phyloP scores from a whole-genome alignment of 768 basidiomycete species.

The Amanita rimosa region DNA sequence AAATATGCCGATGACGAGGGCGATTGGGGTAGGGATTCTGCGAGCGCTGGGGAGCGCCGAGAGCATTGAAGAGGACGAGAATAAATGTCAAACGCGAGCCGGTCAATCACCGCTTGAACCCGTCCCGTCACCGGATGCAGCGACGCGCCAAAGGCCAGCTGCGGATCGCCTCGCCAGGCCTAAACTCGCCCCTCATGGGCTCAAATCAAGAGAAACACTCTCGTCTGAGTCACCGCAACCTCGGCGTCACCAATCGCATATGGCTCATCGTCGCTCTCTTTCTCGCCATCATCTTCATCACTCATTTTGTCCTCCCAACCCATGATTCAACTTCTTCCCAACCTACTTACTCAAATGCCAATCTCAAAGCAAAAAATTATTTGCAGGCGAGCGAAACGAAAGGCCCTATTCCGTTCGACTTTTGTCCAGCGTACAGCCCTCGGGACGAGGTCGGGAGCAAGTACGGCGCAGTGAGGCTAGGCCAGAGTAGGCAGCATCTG shows the following conservation, averaged over 20 bases:
- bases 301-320: slow-evolving; percentile 41
- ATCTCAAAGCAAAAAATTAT: slow-evolving; percentile 70
- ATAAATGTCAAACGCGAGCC: not conserved
- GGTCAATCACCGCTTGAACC: not conserved
- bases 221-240: slow-evolving; percentile 40
- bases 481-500: slow-evolving; percentile 63
- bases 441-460: slow-evolving; percentile 69
- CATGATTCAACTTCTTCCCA: slow-evolving; percentile 14
- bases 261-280: slow-evolving; percentile 51
- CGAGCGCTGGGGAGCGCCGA: slow-evolving; percentile 19
- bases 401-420: slow-evolving; percentile 63
- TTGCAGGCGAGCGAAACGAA: slow-evolving; percentile 43
- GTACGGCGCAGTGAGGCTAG: slow-evolving; percentile 65
- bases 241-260: slow-evolving; percentile 62
- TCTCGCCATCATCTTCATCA: slow-evolving; percentile 40
- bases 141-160: slow-evolving; percentile 2
- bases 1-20: slow-evolving; percentile 49
- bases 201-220: slow-evolving; percentile 39
- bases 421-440: slow-evolving; percentile 84
- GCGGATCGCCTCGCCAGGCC: slow-evolving; percentile 6
- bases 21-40: slow-evolving; percentile 41
- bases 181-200: not conserved
- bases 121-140: slow-evolving; percentile 2
- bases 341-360: slow-evolving; percentile 27
- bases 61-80: not conserved